These are phyloP conservation scores for Cyberlindnera amylophila DNA, from an alignment of 805 yeast genomes.

Conservation along the genomic window DNA sequence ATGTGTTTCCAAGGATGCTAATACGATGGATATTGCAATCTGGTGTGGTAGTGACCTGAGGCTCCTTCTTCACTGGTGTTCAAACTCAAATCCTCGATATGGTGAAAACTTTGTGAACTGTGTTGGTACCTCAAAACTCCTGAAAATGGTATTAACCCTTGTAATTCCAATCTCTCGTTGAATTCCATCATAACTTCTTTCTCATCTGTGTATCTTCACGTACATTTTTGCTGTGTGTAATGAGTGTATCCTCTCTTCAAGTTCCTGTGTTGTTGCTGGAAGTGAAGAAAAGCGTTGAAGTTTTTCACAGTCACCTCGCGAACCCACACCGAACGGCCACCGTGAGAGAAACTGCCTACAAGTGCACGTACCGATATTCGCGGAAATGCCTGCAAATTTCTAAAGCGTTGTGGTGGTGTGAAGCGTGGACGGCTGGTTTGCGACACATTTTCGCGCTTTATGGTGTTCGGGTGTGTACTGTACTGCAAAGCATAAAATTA, in stretches of 20 bases:
- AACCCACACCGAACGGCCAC: not conserved
- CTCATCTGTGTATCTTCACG: slow-evolving; percentile 11
- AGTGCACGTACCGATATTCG: slow-evolving; percentile 11
- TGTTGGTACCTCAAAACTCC: not conserved
- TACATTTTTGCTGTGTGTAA: slow-evolving; percentile 27
- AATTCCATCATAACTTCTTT: not conserved
- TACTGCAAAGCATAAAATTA: too few species aligned
- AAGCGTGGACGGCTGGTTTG: too few species aligned
- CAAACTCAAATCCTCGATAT: not conserved
- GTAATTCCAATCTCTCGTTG: slow-evolving; percentile 1
- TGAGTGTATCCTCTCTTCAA: slow-evolving; percentile 10
- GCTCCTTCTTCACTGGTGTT: too few species aligned
- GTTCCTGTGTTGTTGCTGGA: slow-evolving; percentile 2
- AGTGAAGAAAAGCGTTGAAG: slow-evolving; percentile 19
- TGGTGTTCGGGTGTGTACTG: too few species aligned
- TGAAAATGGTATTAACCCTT: not conserved
- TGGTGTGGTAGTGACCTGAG: not conserved
- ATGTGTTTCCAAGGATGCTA: too few species aligned
- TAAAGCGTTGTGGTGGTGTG: too few species aligned
- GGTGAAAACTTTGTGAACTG: not conserved
- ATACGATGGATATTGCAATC: too few species aligned
- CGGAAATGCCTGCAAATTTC: not conserved
- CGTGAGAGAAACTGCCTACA: not conserved
- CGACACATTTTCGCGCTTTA: too few species aligned
- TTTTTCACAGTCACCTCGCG: slow-evolving; percentile 12